Base-by-base conservation (phyloP, 1,139 yeast genomes). In the Yamadazyma oceani region DNA sequence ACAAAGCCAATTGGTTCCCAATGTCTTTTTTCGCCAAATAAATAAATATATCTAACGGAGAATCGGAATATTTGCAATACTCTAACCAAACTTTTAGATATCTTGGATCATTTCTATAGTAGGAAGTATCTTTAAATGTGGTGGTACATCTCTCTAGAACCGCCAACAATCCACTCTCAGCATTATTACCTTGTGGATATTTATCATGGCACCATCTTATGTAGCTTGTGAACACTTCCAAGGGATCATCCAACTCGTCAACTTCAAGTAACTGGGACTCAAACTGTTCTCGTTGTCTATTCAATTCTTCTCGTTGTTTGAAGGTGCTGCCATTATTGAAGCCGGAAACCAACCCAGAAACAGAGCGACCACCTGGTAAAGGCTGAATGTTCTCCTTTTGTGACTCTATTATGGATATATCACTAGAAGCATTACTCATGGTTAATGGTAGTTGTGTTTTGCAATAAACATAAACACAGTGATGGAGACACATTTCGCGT, bases 381-480 rank as follows among this genome's bases (percentile, higher is more conserved):
- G 95, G 89, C 47, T 75, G 73, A 3, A 89, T 82, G 53, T 89
- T 89, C 58, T 89, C 97, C 60, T 89, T 89, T 40, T 85, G 83
- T 17, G 66, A 64, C 54, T 87, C 95, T 28, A 88, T 65, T 25
- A 67, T 54, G 16, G 74, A 69, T 45, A 80, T 78, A 36, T 38
- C 42, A 19, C 21, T 16, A n/a, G 24, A 10, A 13, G 14, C 24
- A 21, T 10, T 8, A 17, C 24, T n/a, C 13, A n/a, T 17, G 13
- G 5, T 27, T 7, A 27, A 17, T 30, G 7, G 11, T 7, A 17
- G n/a, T 17, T 15, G 23, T 5, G 8, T 19, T 21, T n/a, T n/a
- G n/a, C n/a, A n/a, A n/a, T n/a, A n/a, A n/a, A n/a, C n/a, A n/a
- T n/a, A n/a, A n/a, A 21, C 23, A 21, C 9, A 7, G 23, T 8